Evolutionary conservation across 108 stramenopile species (phyloP).

Genomic region (Discostella pseudostelligera): DNA sequence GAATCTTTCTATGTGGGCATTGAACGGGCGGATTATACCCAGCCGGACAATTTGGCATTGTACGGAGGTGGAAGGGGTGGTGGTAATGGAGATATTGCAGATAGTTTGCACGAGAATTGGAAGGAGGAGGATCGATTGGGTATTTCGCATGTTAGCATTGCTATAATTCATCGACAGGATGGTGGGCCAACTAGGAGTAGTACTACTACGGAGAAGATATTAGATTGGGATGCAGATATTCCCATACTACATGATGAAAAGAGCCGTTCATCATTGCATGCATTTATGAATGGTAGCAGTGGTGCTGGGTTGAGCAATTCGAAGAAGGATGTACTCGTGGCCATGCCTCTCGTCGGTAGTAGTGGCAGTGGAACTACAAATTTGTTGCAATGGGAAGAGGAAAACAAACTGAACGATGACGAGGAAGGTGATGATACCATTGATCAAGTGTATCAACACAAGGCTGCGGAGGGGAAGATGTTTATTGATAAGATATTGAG

Average conservation of each 20-base stretch:
- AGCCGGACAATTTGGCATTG: constrained; percentile 38
- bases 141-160: constrained; percentile 24
- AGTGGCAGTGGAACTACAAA: constrained; percentile 5
- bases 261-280: constrained; percentile 29
- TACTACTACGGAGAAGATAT: background rate
- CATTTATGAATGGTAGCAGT: constrained; percentile 29
- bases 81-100: background rate
- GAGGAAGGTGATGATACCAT: background rate
- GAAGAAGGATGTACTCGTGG: constrained; percentile 31
- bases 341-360: constrained; percentile 28
- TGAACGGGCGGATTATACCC: constrained; percentile 42
- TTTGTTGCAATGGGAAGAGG: constrained; percentile 8
- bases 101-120: too few relatives aligned
- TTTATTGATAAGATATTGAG: constrained; percentile 38
- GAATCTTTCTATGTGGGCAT: constrained; percentile 49
- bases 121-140: constrained; percentile 42
- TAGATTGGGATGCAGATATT: constrained; percentile 20
- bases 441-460: constrained; percentile 41
- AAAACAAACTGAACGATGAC: constrained; percentile 1
- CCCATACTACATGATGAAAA: constrained; percentile 22
- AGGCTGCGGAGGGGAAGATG: constrained; percentile 46
- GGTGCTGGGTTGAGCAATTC: background rate
- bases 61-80: constrained; percentile 10
- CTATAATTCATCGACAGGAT: constrained; percentile 4
- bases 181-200: too few relatives aligned